phyloP scores from a whole-genome alignment of 495 filamentous ascomycete species.

The Penicillium pulvis region DNA sequence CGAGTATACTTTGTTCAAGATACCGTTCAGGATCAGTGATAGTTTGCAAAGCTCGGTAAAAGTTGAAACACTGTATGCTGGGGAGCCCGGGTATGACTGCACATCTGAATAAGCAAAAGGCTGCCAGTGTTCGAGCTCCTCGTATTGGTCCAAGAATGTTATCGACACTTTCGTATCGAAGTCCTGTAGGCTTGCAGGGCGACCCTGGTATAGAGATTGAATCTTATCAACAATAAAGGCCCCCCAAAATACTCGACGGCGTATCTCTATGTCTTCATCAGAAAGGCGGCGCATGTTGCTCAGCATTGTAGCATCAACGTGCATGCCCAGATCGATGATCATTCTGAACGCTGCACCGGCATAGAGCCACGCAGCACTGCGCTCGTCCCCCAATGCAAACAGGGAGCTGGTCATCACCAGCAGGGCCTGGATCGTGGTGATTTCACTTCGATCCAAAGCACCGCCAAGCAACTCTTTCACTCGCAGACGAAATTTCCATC shows the following conservation, averaged over 20 bases:
- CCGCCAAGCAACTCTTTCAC: conserved; percentile 32
- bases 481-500: conserved; percentile 31
- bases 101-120: conserved; percentile 23
- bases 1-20: conserved; percentile 31
- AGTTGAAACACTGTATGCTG: conserved; percentile 28
- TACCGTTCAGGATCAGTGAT: conserved; percentile 28
- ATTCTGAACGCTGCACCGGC: conserved; percentile 37
- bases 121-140: conserved; percentile 39
- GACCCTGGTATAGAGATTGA: conserved; percentile 40
- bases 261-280: conserved; percentile 41
- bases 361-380: conserved; percentile 41
- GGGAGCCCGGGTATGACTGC: conserved; percentile 18
- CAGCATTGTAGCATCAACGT: conserved; percentile 28
- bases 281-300: conserved; percentile 20
- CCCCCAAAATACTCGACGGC: conserved; percentile 45
- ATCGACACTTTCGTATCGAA: conserved; percentile 30
- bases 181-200: conserved; percentile 29
- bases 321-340: conserved; percentile 45
- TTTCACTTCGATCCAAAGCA: conserved; percentile 29
- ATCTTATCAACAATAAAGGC: conserved; percentile 43
- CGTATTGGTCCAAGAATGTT: conserved; percentile 33
- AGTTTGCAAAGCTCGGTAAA: conserved; percentile 32
- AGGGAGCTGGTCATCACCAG: conserved; percentile 34
- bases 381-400: conserved; percentile 30
- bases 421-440: conserved; percentile 34